These are phyloP conservation scores for Rhizophagus clarus DNA, from an alignment of 192 early-diverging fungal species.

Conservation along the genomic window DNA sequence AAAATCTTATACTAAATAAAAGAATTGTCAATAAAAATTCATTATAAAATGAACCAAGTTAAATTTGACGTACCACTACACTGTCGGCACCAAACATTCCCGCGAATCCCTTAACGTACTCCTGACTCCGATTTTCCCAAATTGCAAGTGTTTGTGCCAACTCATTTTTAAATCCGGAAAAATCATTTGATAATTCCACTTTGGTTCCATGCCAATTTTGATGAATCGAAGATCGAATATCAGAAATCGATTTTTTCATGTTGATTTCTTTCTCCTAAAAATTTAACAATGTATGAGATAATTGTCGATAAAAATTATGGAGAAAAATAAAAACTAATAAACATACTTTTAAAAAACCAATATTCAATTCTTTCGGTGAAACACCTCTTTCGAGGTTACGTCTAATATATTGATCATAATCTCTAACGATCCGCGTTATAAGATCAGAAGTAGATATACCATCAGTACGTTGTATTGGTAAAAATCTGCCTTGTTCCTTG, in stretches of 20 bases:
- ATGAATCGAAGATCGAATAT: slow-evolving; percentile 68
- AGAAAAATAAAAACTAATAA: neutral
- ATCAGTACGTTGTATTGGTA: slow-evolving; percentile 76
- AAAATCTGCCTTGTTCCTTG: slow-evolving; percentile 68
- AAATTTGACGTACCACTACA: slow-evolving; percentile 41
- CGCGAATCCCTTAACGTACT: slow-evolving; percentile 71
- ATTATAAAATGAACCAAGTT: neutral
- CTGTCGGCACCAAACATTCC: slow-evolving; percentile 66
- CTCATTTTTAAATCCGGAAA: slow-evolving; percentile 65
- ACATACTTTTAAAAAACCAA: slow-evolving; percentile 74
- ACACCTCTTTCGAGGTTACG: slow-evolving; percentile 86
- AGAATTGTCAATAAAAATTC: neutral
- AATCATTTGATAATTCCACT: slow-evolving; percentile 62
- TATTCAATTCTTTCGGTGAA: slow-evolving; percentile 77
- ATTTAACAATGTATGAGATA: neutral
- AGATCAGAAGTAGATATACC: slow-evolving; percentile 81
- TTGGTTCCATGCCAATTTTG: slow-evolving; percentile 68
- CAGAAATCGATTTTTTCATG: slow-evolving; percentile 73
- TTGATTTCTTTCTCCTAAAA: slow-evolving; percentile 70
- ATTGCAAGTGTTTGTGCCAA: slow-evolving; percentile 62
- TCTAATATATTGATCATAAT: slow-evolving; percentile 82
- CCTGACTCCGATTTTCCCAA: slow-evolving; percentile 78
- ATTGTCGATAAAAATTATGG: neutral
- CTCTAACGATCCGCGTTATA: slow-evolving; percentile 82
- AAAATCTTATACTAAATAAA: slow-evolving; percentile 29